Conservation (phyloP, 345 rosid species). For the Heritiera littoralis region DNA sequence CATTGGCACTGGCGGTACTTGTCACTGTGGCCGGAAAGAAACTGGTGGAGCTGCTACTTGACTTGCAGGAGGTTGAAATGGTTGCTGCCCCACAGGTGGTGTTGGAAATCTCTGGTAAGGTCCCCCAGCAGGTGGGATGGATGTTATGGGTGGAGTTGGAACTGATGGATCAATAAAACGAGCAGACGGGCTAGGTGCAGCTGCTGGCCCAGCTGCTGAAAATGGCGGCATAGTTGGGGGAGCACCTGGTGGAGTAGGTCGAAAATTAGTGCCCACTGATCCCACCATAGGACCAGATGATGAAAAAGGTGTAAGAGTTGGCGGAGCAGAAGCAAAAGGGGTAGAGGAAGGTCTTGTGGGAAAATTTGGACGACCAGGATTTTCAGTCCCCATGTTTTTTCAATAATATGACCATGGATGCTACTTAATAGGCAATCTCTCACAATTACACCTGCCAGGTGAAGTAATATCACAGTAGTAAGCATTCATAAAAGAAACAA, state of each 20-base stretch:
- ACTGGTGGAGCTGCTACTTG: constrained; percentile 43
- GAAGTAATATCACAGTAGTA: constrained; percentile 3
- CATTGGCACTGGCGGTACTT: constrained; percentile 50
- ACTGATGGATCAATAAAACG: constrained; percentile 24
- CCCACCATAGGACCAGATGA: constrained; percentile 53
- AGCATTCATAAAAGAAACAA: background rate
- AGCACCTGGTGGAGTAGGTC: constrained; percentile 50
- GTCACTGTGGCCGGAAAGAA: constrained; percentile 55
- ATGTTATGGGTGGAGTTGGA: constrained; percentile 45
- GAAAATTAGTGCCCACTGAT: constrained; percentile 44
- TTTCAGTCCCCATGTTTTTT: constrained; percentile 65
- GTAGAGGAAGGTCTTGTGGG: constrained; percentile 52
- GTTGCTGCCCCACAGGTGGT: constrained; percentile 55
- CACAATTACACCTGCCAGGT: constrained; percentile 46
- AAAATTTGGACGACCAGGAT: constrained; percentile 61
- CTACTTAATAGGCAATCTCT: constrained; percentile 27
- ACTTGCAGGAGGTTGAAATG: constrained; percentile 53
- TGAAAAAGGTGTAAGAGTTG: constrained; percentile 53
- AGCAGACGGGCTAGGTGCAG: constrained; percentile 33
- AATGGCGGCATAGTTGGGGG: constrained; percentile 47
- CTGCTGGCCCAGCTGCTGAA: constrained; percentile 39
- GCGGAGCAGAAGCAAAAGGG: constrained; percentile 69
- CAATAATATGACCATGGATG: constrained; percentile 13
- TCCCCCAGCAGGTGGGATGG: constrained; percentile 51
- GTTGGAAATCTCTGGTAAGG: constrained; percentile 56